Conservation (phyloP, 331 rosid species). For the Telfairia occidentalis region DNA sequence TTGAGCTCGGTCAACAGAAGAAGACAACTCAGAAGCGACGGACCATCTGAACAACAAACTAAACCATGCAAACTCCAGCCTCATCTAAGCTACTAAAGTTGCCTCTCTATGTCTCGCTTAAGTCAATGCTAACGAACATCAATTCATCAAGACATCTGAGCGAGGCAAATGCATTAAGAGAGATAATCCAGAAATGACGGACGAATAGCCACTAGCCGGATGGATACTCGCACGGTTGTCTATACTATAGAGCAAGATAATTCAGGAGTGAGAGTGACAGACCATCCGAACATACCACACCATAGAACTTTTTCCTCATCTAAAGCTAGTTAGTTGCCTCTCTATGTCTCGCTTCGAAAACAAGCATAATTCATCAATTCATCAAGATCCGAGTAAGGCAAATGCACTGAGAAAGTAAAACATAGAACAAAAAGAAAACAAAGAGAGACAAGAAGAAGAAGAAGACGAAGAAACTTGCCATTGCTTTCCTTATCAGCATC, state of each 20-base stretch:
- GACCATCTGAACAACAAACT: background rate
- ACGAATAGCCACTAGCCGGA: background rate
- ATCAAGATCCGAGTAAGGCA: background rate
- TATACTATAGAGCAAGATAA: background rate
- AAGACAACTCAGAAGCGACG: background rate
- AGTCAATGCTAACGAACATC: background rate
- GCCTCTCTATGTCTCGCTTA: background rate
- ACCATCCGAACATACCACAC: background rate
- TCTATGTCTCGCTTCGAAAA: background rate
- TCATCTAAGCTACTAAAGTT: background rate
- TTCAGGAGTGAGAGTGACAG: background rate
- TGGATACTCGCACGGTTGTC: background rate
- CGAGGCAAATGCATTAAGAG: background rate
- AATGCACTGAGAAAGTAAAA: background rate
- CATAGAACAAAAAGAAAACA: background rate
- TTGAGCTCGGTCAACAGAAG: background rate
- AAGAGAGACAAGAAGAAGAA: background rate
- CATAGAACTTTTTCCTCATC: background rate
- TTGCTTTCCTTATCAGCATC: constrained; percentile 49
- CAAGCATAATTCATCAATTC: background rate
- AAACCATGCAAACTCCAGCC: background rate
- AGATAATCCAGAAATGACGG: background rate
- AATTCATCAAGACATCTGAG: constrained; percentile 1
- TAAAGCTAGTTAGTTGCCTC: background rate
- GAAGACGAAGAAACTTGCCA: constrained; percentile 33